These are phyloP conservation scores for Botryotinia globosa DNA, from an alignment of 2,329 filamentous ascomycete species.

Conservation along the genomic window DNA sequence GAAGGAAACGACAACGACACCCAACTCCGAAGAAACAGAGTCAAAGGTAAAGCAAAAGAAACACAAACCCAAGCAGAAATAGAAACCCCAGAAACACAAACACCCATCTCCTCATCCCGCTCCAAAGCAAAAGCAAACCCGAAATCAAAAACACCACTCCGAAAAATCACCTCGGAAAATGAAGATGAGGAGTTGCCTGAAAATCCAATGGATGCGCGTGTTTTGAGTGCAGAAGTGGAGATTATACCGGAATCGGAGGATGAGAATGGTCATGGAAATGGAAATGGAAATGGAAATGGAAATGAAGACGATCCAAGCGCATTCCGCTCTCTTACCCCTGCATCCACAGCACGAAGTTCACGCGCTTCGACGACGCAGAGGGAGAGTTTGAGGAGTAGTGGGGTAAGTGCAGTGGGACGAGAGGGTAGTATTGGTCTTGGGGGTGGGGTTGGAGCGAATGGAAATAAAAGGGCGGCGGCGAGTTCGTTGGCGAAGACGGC, in stretches of 20 bases:
- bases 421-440: not conserved
- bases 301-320: not conserved
- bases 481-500: constrained; percentile 27
- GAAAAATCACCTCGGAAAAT: constrained; percentile 15
- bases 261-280: not conserved
- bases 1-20: constrained; percentile 40
- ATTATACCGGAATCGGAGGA: not conserved
- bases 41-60: constrained; percentile 25
- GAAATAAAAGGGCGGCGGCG: constrained; percentile 31
- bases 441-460: not conserved
- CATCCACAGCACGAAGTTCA: not conserved
- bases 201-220: constrained; percentile 1
- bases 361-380: not conserved
- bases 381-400: not conserved
- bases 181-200: constrained; percentile 9
- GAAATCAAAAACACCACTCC: constrained; percentile 2
- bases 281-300: not conserved
- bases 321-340: not conserved
- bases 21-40: constrained; percentile 37
- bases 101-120: not conserved
- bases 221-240: not conserved
- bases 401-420: too few species aligned
- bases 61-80: constrained; percentile 8
- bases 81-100: constrained; percentile 5
- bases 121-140: not conserved